These are phyloP conservation scores for Lipomyces chichibuensis DNA, from an alignment of 805 yeast species.

Conservation along the genomic window DNA sequence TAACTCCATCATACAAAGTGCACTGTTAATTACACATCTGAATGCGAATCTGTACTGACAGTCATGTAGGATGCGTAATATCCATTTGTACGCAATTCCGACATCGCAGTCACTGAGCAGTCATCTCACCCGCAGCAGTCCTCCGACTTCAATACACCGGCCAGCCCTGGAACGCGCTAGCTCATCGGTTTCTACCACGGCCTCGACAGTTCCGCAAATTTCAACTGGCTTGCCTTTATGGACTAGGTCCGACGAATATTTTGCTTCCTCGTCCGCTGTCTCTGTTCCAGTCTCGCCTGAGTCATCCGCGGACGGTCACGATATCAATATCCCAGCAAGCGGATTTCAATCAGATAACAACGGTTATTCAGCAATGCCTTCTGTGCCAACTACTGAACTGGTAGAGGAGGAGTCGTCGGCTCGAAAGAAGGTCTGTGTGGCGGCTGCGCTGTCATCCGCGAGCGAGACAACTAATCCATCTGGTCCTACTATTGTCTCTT, in stretches of 20 bases:
- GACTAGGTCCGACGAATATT: conserved; percentile 13
- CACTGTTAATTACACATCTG: neutral
- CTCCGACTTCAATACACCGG: conserved; percentile 5
- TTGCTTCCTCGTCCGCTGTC: neutral
- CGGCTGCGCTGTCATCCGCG: neutral
- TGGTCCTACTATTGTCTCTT: conserved; percentile 15
- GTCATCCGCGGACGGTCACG: neutral
- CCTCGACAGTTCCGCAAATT: conserved; percentile 14
- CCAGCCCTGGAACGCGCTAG: conserved; percentile 22
- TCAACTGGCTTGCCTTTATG: conserved; percentile 12
- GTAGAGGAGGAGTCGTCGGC: neutral
- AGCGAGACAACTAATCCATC: neutral
- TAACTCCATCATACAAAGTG: neutral
- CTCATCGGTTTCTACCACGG: conserved; percentile 10
- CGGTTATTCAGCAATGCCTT: conserved; percentile 11
- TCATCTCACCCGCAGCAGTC: neutral
- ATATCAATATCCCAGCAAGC: neutral
- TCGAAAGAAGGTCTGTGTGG: neutral
- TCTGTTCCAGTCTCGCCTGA: neutral
- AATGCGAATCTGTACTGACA: neutral
- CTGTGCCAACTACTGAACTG: conserved; percentile 13
- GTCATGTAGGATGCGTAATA: conserved; percentile 1
- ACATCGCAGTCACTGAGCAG: conserved; percentile 3
- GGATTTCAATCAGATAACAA: neutral
- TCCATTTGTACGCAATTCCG: neutral